Percentiles rank a stretch among this genome's conserved stretches.
These are phyloP conservation scores for Leishmania guyanensis DNA, from an alignment of 208 protist species.

Conservation along the genomic window DNA sequence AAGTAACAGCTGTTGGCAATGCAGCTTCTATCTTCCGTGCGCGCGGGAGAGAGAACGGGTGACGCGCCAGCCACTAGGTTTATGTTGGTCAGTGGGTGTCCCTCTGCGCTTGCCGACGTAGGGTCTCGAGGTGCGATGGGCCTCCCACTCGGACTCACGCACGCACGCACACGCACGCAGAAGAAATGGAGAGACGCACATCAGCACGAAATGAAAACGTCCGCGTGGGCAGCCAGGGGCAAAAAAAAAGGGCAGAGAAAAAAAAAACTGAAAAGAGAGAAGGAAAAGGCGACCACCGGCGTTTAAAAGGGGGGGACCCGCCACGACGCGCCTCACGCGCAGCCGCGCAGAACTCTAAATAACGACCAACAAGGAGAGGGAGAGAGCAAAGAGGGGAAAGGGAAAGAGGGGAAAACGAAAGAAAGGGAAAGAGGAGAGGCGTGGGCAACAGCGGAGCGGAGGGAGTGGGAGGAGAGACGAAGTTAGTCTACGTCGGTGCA, in stretches of 20 bases:
- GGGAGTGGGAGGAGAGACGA: background rate
- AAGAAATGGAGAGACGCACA: background rate
- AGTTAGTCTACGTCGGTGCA: background rate
- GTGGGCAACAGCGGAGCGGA: background rate
- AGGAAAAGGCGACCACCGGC: no score
- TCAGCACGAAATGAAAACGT: no score
- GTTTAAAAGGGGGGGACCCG: no score
- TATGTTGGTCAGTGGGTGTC: background rate
- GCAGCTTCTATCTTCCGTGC: background rate
- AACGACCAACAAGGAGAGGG: background rate
- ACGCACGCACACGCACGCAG: slow-evolving; percentile 1
- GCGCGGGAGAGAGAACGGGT: background rate
- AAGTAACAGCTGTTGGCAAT: background rate
- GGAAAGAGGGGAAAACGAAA: slow-evolving; percentile 7
- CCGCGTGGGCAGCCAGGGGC: background rate
- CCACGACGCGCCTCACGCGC: background rate
- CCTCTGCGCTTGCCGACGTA: background rate
- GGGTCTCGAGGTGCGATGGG: background rate
- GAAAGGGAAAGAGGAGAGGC: background rate
- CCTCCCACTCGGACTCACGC: background rate
- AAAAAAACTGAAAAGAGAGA: background rate
- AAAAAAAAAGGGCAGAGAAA: background rate
- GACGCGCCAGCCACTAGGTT: background rate
- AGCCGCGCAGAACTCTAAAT: background rate
- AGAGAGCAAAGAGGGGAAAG: slow-evolving; percentile 3